Evolutionary conservation across 2,329 filamentous ascomycete species (phyloP), one percentile per base, ranked within the genome.

Genomic region (Aciculosporium take): DNA sequence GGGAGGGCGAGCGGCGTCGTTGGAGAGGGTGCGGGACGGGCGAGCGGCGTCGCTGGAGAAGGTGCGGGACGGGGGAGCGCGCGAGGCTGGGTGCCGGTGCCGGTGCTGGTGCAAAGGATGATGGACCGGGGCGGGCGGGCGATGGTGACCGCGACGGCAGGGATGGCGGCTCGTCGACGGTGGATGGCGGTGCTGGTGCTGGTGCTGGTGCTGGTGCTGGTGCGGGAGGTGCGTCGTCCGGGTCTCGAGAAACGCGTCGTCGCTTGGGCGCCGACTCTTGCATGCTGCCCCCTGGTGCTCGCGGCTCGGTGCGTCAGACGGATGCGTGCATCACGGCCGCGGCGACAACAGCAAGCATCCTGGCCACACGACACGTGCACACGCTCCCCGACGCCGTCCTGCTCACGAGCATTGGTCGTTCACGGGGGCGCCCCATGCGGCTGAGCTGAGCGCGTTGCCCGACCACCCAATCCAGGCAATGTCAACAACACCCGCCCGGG

Each of bases 11-110:
- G 51, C 62, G 50, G 52, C 62, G 56, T 47, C 68, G 64, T 42
- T 67, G 61, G 27, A 79, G 58, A 6, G 79, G 63, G 9, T 76
- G 69, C 0, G 77, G 74, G 46, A 81, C 73, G 37, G 73, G 69
- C 69, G 74, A 0, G 78, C 53, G 77, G n/a, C n/a, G n/a, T n/a
- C n/a, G n/a, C n/a, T n/a, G n/a, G n/a, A n/a, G n/a, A 82, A 1
- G 77, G 81, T 1, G 72, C 68, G 1, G 68, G 67, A 36, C 52
- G 52, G 25, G 51, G 57, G 44, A 49, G 55, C 27, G 53, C 35
- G 36, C n/a, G n/a, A n/a, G n/a, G n/a, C 69, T 75, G 0, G 78
- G 81, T 0, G 80, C 78, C n/a, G 78, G 81, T 41, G 73, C 73
- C 53, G 77, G n/a, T n/a, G n/a, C n/a, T n/a, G n/a, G n/a, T n/a